Base-by-base conservation (phyloP, 1,284 basidiomycete genomes). In the Bondarzewia mesenterica region DNA sequence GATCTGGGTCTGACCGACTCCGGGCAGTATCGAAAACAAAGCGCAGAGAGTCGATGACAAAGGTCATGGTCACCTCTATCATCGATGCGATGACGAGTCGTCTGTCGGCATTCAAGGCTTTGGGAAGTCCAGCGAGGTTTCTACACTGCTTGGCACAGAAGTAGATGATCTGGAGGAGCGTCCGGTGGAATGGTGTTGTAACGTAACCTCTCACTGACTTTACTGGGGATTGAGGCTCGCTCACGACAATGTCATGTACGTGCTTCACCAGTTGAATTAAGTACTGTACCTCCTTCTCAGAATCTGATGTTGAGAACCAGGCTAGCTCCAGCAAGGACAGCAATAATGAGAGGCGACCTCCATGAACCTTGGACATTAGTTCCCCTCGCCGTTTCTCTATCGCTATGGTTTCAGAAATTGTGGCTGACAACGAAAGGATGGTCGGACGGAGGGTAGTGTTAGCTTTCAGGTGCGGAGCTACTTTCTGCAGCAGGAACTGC, bases 331-430 rank as follows among this genome's bases (percentile, higher is more conserved):
- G 70, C 44, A 94, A 63, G 1, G 82, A 78, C 14, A 90, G 73
- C 2, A 96, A 69, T 5, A 95, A 70, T 5, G 77, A 77, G 7
- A 96, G 67, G 27, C 91, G 75, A 21, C 85, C 80, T 1, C 80
- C 76, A 58, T 96, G 91, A 23, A 93, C 82, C 1, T 79, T 78
- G 0, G 85, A 75, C 82, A 93, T 90, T 73, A 93, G 85, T 53
- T 93, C 85, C 1, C 92, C 93, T 5, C 72, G 75, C 20, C 89
- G 76, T 41, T 69, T 73, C 65, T 94, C 93, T 15, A 66, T 64
- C 0, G 89, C 78, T 22, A 93, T 77, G 42, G 76, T 74, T 26
- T 72, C 73, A 4, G 86, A 86, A 5, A 89, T 73, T 0, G 78
- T 73, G 0, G 80, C 74, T 0, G 80, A 81, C 18, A 85, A 72